Evolutionary conservation across 2,329 filamentous ascomycete species (phyloP).

Genomic region (Mycosphaerella sp.): DNA sequence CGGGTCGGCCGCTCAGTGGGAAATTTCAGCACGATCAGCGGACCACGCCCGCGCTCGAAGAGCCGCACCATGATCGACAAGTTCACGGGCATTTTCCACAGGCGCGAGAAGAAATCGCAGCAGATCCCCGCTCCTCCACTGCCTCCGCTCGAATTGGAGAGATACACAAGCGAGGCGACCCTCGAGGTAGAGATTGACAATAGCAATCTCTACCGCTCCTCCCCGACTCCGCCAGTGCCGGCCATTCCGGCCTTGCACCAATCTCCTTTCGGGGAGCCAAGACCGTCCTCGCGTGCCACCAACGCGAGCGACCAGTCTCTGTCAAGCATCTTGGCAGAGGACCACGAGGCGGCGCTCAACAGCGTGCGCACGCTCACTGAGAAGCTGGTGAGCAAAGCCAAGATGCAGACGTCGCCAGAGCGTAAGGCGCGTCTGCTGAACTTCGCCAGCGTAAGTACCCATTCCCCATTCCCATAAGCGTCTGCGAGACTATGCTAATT

Average conservation of each 20-base stretch:
- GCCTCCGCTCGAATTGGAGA: not conserved
- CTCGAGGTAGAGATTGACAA: not conserved
- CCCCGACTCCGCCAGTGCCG: not conserved
- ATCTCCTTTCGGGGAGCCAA: not conserved
- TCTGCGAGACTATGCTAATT: slow-evolving; percentile 3
- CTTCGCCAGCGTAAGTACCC: slow-evolving; percentile 16
- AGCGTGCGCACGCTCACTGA: slow-evolving; percentile 5
- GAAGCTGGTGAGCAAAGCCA: slow-evolving; percentile 11
- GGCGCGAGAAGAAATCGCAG: slow-evolving; percentile 23
- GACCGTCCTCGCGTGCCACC: not conserved
- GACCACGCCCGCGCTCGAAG: slow-evolving; percentile 25
- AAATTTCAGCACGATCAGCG: not conserved
- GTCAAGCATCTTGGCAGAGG: not conserved
- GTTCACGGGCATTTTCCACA: slow-evolving; percentile 26
- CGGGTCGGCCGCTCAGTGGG: not conserved
- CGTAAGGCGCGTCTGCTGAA: slow-evolving; percentile 11
- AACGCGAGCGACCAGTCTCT: slow-evolving; percentile 1
- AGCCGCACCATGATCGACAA: slow-evolving; percentile 28
- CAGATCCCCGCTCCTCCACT: slow-evolving; percentile 1
- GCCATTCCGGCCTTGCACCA: not conserved
- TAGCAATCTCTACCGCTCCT: not conserved
- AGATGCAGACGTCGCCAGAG: slow-evolving; percentile 7
- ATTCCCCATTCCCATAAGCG: not conserved
- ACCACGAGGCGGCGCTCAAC: slow-evolving; percentile 1
- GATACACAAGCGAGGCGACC: not conserved